These are phyloP conservation scores for Trichoderma aggressivum DNA, from an alignment of 2,329 filamentous ascomycete species.

Conservation along the genomic window DNA sequence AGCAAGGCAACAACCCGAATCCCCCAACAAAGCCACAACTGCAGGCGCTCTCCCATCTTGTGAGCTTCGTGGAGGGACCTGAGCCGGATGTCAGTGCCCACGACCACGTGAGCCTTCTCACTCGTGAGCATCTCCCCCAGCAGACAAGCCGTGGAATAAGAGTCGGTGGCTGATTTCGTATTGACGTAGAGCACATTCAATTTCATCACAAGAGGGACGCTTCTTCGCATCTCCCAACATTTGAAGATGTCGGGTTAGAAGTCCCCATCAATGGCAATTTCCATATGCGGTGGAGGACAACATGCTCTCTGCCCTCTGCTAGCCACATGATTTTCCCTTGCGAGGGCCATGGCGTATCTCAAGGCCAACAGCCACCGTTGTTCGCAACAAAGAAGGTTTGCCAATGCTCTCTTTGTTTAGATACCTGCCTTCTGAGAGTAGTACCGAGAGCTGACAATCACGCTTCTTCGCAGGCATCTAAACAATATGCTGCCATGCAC, in stretches of 20 bases:
- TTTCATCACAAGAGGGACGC: neutral
- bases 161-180: neutral
- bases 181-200: slow-evolving; percentile 22
- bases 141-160: neutral
- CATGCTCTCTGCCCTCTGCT: slow-evolving; percentile 24
- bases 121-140: slow-evolving; percentile 23
- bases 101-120: slow-evolving; percentile 31
- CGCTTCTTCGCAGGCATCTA: slow-evolving; percentile 39
- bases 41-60: slow-evolving; percentile 40
- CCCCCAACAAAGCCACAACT: slow-evolving; percentile 39
- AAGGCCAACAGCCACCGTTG: slow-evolving; percentile 26
- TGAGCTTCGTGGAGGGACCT: slow-evolving; percentile 26
- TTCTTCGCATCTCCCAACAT: slow-evolving; percentile 13
- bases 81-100: slow-evolving; percentile 29
- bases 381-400: slow-evolving; percentile 48
- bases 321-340: slow-evolving; percentile 11
- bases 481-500: slow-evolving; percentile 50
- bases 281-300: slow-evolving; percentile 26
- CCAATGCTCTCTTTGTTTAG: neutral
- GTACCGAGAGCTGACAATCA: neutral
- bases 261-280: slow-evolving; percentile 25
- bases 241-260: slow-evolving; percentile 20
- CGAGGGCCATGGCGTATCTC: slow-evolving; percentile 33
- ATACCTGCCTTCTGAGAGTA: neutral
- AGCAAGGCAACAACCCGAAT: slow-evolving; percentile 21